A percentile compares a stretch with the other conserved stretches of the same genome.
phyloP scores from a whole-genome alignment of 106 monocot genomes.

The Phalaenopsis aphrodite region DNA sequence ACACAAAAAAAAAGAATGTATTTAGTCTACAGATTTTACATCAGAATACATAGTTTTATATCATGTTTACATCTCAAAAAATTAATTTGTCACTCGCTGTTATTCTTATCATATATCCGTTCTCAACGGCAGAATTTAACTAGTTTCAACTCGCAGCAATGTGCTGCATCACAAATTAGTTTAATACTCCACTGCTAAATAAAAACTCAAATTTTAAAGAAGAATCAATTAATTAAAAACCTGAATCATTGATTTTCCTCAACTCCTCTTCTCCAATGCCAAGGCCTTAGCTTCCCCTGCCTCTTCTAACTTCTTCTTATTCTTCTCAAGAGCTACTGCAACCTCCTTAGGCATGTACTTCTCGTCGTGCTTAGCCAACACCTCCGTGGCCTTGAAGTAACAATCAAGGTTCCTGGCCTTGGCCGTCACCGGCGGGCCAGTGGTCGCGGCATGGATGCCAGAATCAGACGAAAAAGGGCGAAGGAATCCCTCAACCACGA shows the following conservation, averaged over 20 bases:
- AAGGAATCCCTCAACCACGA: constrained; percentile 83
- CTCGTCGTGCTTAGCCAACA: constrained; percentile 97
- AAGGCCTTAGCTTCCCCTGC: constrained; percentile 20
- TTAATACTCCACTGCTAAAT: background rate
- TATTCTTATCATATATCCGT: background rate
- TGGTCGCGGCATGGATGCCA: background rate
- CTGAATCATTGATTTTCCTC: constrained; percentile 5
- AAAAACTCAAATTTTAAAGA: constrained; percentile 1
- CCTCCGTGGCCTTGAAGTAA: constrained; percentile 80
- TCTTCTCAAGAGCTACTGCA: constrained; percentile 77
- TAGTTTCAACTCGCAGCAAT: background rate
- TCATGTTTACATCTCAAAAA: background rate
- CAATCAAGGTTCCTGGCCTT: constrained; percentile 63
- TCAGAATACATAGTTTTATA: background rate
- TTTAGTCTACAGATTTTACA: background rate
- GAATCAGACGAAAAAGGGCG: constrained; percentile 28
- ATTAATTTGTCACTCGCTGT: background rate
- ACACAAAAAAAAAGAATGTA: background rate
- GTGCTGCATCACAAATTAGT: background rate
- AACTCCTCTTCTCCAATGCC: background rate
- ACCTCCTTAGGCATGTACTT: constrained; percentile 99
- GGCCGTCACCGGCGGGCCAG: constrained; percentile 30
- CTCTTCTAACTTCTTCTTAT: constrained; percentile 73
- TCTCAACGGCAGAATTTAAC: background rate
- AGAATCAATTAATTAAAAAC: constrained; percentile 9